Conservation (phyloP, 352 stramenopile species). For the Globisporangium canariense region DNA sequence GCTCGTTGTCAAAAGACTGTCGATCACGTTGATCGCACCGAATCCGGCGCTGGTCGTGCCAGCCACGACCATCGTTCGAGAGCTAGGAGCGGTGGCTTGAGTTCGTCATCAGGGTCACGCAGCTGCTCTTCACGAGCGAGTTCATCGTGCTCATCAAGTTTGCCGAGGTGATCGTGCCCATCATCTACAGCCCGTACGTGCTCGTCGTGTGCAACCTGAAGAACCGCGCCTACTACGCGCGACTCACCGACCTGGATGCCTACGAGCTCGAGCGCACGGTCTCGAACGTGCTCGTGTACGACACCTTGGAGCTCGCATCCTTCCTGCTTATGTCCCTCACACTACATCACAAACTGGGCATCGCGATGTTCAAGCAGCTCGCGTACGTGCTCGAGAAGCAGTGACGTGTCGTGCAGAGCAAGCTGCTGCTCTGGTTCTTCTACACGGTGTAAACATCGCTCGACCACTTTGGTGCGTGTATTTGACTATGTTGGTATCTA, state of each 20-base stretch:
- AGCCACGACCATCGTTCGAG: background rate
- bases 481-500: background rate
- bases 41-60: too few species aligned
- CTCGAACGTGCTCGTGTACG: slow-evolving; percentile 21
- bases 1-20: too few species aligned
- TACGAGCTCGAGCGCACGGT: slow-evolving; percentile 10
- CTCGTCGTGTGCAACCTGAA: background rate
- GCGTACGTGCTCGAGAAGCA: slow-evolving; percentile 33
- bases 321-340: slow-evolving; percentile 10
- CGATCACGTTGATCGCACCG: too few species aligned
- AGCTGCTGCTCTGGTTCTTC: slow-evolving; percentile 24
- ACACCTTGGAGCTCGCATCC: slow-evolving; percentile 19
- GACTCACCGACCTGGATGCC: slow-evolving; percentile 8
- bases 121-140: slow-evolving; percentile 9
- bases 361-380: slow-evolving; percentile 22
- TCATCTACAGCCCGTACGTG: slow-evolving; percentile 8
- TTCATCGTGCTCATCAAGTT: slow-evolving; percentile 18
- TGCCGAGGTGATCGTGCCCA: slow-evolving; percentile 15
- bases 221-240: slow-evolving; percentile 18
- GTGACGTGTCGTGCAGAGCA: slow-evolving; percentile 21
- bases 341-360: slow-evolving; percentile 13
- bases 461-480: slow-evolving; percentile 19
- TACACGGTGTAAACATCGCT: slow-evolving; percentile 21
- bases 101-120: background rate
- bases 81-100: background rate